Conservation (phyloP, 2,329 filamentous ascomycete species). For the Arthrobotrys megalospora region DNA sequence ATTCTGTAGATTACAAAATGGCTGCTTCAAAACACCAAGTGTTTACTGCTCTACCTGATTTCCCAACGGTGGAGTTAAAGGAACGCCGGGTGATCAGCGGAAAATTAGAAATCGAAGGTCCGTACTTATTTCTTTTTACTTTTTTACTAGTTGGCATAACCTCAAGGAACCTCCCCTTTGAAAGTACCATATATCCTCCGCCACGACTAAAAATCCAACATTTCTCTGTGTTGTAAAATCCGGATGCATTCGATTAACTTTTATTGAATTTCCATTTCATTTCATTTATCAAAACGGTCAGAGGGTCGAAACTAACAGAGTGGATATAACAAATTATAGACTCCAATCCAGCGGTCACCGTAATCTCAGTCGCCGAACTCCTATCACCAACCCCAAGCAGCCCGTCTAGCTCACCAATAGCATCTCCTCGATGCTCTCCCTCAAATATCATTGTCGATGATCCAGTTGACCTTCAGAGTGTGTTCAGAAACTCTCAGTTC, state of each 20-base stretch:
- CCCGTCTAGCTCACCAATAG: background rate
- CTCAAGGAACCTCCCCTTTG: no score
- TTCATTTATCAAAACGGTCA: no score
- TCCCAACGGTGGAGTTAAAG: background rate
- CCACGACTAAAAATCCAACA: background rate
- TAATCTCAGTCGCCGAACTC: constrained; percentile 12
- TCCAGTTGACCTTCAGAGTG: background rate
- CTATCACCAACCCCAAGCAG: background rate
- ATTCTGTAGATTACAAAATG: background rate
- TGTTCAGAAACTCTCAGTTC: background rate
- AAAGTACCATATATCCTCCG: no score
- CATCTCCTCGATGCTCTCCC: background rate
- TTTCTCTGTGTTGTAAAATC: no score
- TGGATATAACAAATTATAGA: background rate
- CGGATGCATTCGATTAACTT: no score
- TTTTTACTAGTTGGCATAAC: no score
- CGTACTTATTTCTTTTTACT: background rate
- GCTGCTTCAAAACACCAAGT: background rate
- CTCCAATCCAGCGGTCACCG: background rate
- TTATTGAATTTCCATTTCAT: no score
- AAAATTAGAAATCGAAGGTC: background rate
- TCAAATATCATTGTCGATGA: background rate
- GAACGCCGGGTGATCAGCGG: background rate
- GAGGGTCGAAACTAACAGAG: background rate
- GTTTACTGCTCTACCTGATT: background rate